A percentile compares a stretch with the other conserved stretches of the same genome.
phyloP scores from a whole-genome alignment of 129 eudicot genomes.

The Heracleum sosnowskyi region DNA sequence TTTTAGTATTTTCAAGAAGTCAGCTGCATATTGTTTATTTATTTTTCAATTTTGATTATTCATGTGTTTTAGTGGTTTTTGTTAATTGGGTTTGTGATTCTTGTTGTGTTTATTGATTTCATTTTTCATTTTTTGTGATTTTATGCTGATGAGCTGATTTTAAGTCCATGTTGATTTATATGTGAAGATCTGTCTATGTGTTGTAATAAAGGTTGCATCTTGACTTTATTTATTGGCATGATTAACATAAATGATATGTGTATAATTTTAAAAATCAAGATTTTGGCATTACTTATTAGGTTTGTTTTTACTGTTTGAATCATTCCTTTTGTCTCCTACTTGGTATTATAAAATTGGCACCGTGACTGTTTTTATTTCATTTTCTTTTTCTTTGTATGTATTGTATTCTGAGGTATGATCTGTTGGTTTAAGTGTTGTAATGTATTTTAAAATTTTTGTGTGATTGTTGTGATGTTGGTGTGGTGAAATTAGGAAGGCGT shows the following conservation, averaged over 20 bases:
- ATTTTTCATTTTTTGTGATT: background rate
- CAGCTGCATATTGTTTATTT: constrained; percentile 12
- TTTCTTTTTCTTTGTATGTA: constrained; percentile 1
- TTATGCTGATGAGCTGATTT: background rate
- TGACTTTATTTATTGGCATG: constrained; percentile 9
- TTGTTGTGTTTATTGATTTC: background rate
- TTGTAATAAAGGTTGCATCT: background rate
- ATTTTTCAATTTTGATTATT: background rate
- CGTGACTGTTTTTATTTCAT: background rate
- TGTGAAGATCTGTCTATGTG: constrained; percentile 18
- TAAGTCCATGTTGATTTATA: background rate
- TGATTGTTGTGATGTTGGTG: constrained; percentile 13
- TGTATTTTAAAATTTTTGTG: background rate
- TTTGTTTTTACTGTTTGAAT: constrained; percentile 9
- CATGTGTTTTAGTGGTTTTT: background rate
- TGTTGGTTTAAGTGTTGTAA: background rate
- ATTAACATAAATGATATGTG: constrained; percentile 23
- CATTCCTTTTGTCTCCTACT: constrained; percentile 20
- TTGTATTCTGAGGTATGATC: background rate
- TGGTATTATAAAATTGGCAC: background rate
- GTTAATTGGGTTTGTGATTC: constrained; percentile 15
- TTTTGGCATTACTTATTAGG: constrained; percentile 21
- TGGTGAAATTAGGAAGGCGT: constrained; percentile 28
- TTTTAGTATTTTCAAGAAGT: constrained; percentile 9
- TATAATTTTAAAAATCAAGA: constrained; percentile 17